These are phyloP conservation scores for Eucalyptus cloeziana DNA, from an alignment of 345 rosid genomes.

Conservation along the genomic window DNA sequence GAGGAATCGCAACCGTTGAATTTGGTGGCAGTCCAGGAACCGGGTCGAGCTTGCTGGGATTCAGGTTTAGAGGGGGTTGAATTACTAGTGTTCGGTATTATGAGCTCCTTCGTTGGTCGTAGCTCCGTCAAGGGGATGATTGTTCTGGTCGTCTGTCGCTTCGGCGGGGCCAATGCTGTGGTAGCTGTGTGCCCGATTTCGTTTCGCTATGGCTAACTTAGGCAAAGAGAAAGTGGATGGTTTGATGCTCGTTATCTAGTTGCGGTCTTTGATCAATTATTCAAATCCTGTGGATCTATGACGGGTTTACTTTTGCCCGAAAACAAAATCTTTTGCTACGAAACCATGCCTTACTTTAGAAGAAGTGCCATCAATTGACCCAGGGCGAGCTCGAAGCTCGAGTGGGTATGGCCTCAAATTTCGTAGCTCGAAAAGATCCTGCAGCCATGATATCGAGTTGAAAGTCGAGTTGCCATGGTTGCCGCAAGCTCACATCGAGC, in stretches of 20 bases:
- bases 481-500: neutral
- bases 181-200: neutral
- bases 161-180: neutral
- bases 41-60: too few relatives aligned
- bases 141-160: neutral
- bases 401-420: neutral
- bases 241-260: too few relatives aligned
- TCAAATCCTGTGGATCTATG: neutral
- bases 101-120: too few relatives aligned
- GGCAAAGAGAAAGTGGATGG: neutral
- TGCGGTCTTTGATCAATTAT: accelerated
- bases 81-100: too few relatives aligned
- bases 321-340: too few relatives aligned
- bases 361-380: neutral
- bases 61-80: too few relatives aligned
- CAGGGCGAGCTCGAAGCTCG: neutral
- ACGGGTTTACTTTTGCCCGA: neutral
- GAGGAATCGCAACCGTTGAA: too few relatives aligned
- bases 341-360: too few relatives aligned
- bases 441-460: neutral
- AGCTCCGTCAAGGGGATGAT: too few relatives aligned
- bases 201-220: neutral
- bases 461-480: neutral
- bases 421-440: neutral
- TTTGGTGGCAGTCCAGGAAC: too few relatives aligned